Evolutionary conservation across 345 rosid genomes (phyloP).

Genomic region (Combretum micranthum): DNA sequence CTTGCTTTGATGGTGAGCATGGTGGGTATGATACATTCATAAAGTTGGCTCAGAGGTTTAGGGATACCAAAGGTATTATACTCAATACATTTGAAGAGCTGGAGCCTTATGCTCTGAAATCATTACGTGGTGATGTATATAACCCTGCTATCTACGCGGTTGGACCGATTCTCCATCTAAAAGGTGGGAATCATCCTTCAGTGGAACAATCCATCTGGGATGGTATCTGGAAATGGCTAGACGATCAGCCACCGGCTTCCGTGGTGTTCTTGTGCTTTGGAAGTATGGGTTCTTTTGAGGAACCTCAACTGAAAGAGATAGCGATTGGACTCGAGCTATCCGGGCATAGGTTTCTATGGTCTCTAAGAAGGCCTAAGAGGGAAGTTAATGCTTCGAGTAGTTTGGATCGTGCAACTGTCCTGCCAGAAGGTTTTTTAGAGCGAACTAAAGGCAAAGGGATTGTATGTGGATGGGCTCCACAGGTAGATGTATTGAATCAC

Average conservation of each 20-base stretch:
- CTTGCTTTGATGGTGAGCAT: slow-evolving; percentile 13
- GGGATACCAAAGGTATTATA: slow-evolving; percentile 29
- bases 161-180: slow-evolving; percentile 18
- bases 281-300: slow-evolving; percentile 26
- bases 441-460: slow-evolving; percentile 17
- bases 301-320: slow-evolving; percentile 33
- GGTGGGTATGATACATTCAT: slow-evolving; percentile 28
- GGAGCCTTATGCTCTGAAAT: slow-evolving; percentile 23
- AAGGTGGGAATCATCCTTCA: slow-evolving; percentile 14
- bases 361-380: slow-evolving; percentile 14
- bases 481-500: slow-evolving; percentile 30
- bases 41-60: slow-evolving; percentile 29
- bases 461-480: slow-evolving; percentile 36
- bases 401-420: slow-evolving; percentile 6
- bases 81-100: slow-evolving; percentile 34
- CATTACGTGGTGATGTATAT: slow-evolving; percentile 7
- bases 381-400: background rate
- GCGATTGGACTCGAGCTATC: slow-evolving; percentile 30
- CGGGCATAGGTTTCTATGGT: slow-evolving; percentile 38
- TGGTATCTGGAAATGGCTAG: slow-evolving; percentile 38
- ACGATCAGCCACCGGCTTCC: slow-evolving; percentile 33
- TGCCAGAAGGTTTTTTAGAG: slow-evolving; percentile 31
- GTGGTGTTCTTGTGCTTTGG: slow-evolving; percentile 48
- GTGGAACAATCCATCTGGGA: slow-evolving; percentile 11
- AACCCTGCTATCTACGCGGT: slow-evolving; percentile 33